phyloP scores from a whole-genome alignment of 495 filamentous ascomycete species.

The Penicillium chermesinum region DNA sequence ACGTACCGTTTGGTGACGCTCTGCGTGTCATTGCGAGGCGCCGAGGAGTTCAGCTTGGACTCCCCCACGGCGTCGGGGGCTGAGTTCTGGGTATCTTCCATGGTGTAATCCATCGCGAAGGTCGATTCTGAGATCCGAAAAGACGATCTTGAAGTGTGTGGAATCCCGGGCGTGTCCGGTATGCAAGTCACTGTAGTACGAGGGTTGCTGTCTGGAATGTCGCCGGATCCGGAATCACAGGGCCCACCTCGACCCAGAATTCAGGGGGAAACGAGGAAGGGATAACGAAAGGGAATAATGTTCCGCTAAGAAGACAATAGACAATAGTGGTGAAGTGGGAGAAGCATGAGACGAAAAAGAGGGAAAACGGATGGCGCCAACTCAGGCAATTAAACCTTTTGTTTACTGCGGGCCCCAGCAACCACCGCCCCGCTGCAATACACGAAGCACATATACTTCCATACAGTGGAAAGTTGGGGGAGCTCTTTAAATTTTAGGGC shows the following conservation, averaged over 20 bases:
- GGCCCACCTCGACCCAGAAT: slow-evolving; percentile 1
- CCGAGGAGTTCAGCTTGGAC: slow-evolving; percentile 54
- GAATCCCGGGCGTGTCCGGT: slow-evolving; percentile 19
- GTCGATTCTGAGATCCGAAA: background rate
- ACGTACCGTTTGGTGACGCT: slow-evolving; percentile 73
- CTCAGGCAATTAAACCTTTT: slow-evolving; percentile 3
- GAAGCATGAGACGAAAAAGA: slow-evolving; percentile 3
- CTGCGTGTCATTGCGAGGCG: slow-evolving; percentile 57
- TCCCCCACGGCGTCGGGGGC: slow-evolving; percentile 55
- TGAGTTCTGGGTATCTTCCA: slow-evolving; percentile 70
- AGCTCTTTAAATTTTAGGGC: too few relatives aligned
- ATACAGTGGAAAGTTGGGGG: too few relatives aligned
- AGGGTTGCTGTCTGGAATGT: slow-evolving; percentile 41
- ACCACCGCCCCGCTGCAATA: slow-evolving; percentile 6
- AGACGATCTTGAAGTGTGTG: slow-evolving; percentile 12
- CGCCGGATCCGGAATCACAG: slow-evolving; percentile 29
- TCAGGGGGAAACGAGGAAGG: background rate
- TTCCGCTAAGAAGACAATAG: background rate
- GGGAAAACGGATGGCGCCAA: slow-evolving; percentile 1
- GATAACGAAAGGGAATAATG: background rate
- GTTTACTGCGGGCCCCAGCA: slow-evolving; percentile 14
- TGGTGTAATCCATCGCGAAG: slow-evolving; percentile 54
- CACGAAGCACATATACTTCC: too few relatives aligned
- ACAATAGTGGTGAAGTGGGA: slow-evolving; percentile 3
- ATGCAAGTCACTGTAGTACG: slow-evolving; percentile 28